Evolutionary conservation across 192 early-diverging fungal genomes (phyloP), one percentile per base, ranked within the genome.

Genomic region (Coemansia sp.): DNA sequence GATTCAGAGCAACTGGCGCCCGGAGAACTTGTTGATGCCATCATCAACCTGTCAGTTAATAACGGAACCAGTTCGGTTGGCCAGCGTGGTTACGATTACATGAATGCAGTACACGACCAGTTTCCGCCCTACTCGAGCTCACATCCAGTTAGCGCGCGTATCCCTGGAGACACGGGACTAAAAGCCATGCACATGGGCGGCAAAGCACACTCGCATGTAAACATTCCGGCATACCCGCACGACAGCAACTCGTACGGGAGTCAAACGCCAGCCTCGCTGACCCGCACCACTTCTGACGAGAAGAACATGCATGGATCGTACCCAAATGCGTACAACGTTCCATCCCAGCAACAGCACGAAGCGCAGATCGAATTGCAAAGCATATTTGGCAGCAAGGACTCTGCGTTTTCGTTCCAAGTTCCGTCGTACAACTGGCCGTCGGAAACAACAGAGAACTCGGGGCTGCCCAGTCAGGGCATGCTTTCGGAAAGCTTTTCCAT

Each of bases 21-120:
- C 10, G 41, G 66, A 1, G 75, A 78, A 4, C 66, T 78, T 4
- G 48, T 69, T 1, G 75, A 78, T 14, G 70, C 66, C 39, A 78
- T 78, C 47, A 55, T 72, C 10, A 78, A 78, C 32, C 39, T 78
- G 32, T 69, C 75, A 4, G 70, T 78, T 53, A 60, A 68, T 10
- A 69, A 35, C 6, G 57, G 57, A 10, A 10, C 23, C 10, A 24
- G 19, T 21, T 25, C 52, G 1, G 11, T 23, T 2, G 23, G 19
- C 10, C 52, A 54, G 2, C 11, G 11, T 9, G 52, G 23, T 14
- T 54, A 54, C 25, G 23, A 11, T 2, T 54, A 54, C 15, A 23
- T 29, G 22, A 22, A 54, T 54, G 9, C 25, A 22, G 25, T 27
- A 14, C 14, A 15, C 25, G 25, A 29, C 3, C 25, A 29, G 11